Base-by-base conservation (phyloP, 257 asterid genomes). In the Solanum virginianum region DNA sequence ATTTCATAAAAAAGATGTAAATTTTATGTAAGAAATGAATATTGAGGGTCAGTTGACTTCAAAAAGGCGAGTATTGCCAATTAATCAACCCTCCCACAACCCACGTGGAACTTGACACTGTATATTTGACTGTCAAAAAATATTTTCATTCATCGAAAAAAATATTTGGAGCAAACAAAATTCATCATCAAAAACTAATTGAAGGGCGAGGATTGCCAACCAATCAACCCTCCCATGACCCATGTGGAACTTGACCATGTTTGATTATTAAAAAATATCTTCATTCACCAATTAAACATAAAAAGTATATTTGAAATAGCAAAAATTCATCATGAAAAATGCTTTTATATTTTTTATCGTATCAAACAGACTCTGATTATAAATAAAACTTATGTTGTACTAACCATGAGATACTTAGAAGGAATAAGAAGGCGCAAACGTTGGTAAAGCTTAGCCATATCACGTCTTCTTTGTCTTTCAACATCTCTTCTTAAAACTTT, bases 401-500 rank as follows among this genome's bases (percentile, higher is more conserved):
- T 17, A 4, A 83, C 85, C 81, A 66, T 8, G 81, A 83, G 77
- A 68, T 83, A 83, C 12, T 83, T 43, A 6, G 47, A 68, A 53
- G 85, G 85, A 47, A 83, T 83, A 18, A 83, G 80, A 22, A 56
- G 53, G 36, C 77, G 68, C 10, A 83, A 65, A 51, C 26, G 62
- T 13, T 69, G 77, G 24, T 83, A 83, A 69, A 83, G 85, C 4
- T 47, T 16, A 51, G 81, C 81, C 85, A 83, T 83, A 71, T 83
- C 85, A 2, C 80, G 49, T 22, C 85, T 68, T 57, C 85, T 41
- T 32, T 83, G 85, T 56, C 85, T 45, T 53, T 83, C 85, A 68
- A 83, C 81, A 10, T 83, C 81, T 74, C 81, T 54, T 17, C 85
- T 13, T 36, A 36, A 2, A 6, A 53, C 65, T 53, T 83, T 83